A percentile compares a stretch with the other conserved stretches of the same genome.
Evolutionary conservation across 2,329 filamentous ascomycete species (phyloP).

Genomic region (Colletotrichum sp.): DNA sequence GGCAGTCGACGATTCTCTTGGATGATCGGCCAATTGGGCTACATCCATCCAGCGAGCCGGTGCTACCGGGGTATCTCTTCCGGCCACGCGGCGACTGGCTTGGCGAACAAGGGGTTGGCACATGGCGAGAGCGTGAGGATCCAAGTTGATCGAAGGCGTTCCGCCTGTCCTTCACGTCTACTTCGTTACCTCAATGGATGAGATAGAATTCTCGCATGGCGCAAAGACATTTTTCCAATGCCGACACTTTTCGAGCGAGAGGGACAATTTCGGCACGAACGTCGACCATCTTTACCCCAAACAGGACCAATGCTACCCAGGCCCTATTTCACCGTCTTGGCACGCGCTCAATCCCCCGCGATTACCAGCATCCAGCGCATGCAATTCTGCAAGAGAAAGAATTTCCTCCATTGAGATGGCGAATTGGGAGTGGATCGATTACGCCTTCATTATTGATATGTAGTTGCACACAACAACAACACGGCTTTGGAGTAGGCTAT

Average conservation of each 20-base stretch:
- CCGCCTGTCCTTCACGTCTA: neutral
- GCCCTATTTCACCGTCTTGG: constrained; percentile 7
- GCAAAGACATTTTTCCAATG: neutral
- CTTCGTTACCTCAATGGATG: neutral
- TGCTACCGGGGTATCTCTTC: neutral
- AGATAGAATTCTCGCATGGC: neutral
- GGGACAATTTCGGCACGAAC: neutral
- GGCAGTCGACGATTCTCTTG: neutral
- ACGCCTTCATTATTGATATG: neutral
- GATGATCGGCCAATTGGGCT: neutral
- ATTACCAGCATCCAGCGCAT: neutral
- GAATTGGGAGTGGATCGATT: neutral
- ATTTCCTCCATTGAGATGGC: constrained; percentile 6
- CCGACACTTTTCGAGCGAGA: neutral
- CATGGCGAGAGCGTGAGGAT: neutral
- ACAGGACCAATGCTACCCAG: neutral
- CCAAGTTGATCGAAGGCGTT: neutral
- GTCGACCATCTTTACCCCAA: neutral
- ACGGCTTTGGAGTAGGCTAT: neutral
- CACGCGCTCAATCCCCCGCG: neutral
- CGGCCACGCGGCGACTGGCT: neutral
- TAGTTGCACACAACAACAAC: neutral
- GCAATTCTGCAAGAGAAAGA: neutral
- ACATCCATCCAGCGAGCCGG: neutral
- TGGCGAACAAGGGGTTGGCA: neutral